Evolutionary conservation across 1,139 yeast genomes (phyloP).

Genomic region (Yamadazyma atmosphaerica): DNA sequence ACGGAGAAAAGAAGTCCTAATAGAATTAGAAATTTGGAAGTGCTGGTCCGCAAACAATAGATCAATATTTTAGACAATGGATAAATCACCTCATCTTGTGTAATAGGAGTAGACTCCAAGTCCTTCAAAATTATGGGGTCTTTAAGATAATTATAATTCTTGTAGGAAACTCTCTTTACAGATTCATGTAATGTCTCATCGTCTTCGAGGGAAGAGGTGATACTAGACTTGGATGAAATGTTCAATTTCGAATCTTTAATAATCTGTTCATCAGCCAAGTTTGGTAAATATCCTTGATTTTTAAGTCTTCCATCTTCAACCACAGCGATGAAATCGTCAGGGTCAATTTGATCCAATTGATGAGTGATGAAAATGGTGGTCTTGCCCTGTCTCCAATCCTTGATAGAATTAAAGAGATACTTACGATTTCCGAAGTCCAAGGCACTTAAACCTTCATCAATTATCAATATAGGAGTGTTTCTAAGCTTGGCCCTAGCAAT

Average conservation of each 20-base stretch:
- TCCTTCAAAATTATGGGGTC: slow-evolving; percentile 27
- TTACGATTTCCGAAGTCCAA: slow-evolving; percentile 56
- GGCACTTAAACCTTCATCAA: slow-evolving; percentile 88
- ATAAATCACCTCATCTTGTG: slow-evolving; percentile 15
- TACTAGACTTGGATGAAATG: background rate
- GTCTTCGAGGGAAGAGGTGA: slow-evolving; percentile 3
- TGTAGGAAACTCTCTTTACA: slow-evolving; percentile 6
- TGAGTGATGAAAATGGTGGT: slow-evolving; percentile 86
- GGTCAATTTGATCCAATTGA: slow-evolving; percentile 56
- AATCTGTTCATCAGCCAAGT: slow-evolving; percentile 15
- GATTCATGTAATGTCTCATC: slow-evolving; percentile 1
- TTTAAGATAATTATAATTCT: slow-evolving; percentile 20
- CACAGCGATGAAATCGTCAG: slow-evolving; percentile 54
- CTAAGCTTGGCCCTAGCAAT: slow-evolving; percentile 79
- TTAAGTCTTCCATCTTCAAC: slow-evolving; percentile 59
- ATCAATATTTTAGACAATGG: slow-evolving; percentile 12
- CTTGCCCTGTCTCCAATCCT: slow-evolving; percentile 60
- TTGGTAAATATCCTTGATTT: slow-evolving; percentile 22
- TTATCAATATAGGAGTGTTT: slow-evolving; percentile 68
- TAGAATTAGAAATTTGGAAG: slow-evolving; percentile 34
- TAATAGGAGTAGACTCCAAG: slow-evolving; percentile 11
- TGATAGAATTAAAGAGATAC: slow-evolving; percentile 47
- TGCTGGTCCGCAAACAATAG: slow-evolving; percentile 19
- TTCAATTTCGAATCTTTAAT: slow-evolving; percentile 11
- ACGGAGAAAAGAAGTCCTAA: slow-evolving; percentile 57